Conservation (phyloP, 495 filamentous ascomycete species). For the Penicillium argentinense region DNA sequence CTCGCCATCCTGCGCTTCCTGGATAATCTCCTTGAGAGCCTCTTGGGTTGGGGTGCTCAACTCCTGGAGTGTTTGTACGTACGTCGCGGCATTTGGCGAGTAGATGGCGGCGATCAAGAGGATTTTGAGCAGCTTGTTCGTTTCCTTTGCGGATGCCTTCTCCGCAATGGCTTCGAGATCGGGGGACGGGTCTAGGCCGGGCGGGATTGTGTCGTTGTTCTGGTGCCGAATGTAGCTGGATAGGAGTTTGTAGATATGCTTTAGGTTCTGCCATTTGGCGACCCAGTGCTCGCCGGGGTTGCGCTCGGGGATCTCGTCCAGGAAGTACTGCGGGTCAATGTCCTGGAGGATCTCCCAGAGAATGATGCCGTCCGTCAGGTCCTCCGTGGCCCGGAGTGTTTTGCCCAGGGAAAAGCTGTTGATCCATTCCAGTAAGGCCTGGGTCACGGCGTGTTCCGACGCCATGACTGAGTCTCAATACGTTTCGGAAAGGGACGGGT, state of each 20-base stretch:
- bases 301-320: slow-evolving; percentile 57
- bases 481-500: slow-evolving; percentile 14
- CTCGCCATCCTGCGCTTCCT: slow-evolving; percentile 46
- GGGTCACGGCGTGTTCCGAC: slow-evolving; percentile 44
- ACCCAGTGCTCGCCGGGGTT: slow-evolving; percentile 52
- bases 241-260: slow-evolving; percentile 66
- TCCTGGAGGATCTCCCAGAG: slow-evolving; percentile 69
- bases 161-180: slow-evolving; percentile 62
- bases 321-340: slow-evolving; percentile 68
- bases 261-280: slow-evolving; percentile 60
- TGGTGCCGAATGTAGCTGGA: slow-evolving; percentile 64
- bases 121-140: slow-evolving; percentile 61
- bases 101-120: slow-evolving; percentile 62
- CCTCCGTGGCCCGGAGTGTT: slow-evolving; percentile 50
- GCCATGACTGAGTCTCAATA: slow-evolving; percentile 34
- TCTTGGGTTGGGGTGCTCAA: slow-evolving; percentile 48
- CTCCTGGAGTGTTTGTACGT: slow-evolving; percentile 52
- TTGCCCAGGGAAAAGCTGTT: slow-evolving; percentile 52
- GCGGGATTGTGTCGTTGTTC: slow-evolving; percentile 46
- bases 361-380: slow-evolving; percentile 73
- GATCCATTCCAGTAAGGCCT: slow-evolving; percentile 60
- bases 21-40: slow-evolving; percentile 49
- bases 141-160: slow-evolving; percentile 38
- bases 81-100: slow-evolving; percentile 53
- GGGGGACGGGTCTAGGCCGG: slow-evolving; percentile 49